These are phyloP conservation scores for Sclerotinia trifoliorum DNA, from an alignment of 2,329 filamentous ascomycete species.

Conservation along the genomic window DNA sequence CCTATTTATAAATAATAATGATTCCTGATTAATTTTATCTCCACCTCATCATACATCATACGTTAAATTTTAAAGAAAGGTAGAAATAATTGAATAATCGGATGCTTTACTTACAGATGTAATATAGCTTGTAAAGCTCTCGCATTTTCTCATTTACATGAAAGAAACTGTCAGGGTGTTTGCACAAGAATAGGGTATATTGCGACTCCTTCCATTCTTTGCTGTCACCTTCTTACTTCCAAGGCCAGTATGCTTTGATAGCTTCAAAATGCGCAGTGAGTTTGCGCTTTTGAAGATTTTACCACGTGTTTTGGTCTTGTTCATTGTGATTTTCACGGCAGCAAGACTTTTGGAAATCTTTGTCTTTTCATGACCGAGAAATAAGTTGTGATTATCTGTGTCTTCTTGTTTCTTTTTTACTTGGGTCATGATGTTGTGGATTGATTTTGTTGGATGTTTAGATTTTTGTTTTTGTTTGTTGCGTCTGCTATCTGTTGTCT, in stretches of 20 bases:
- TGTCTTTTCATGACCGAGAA: not conserved
- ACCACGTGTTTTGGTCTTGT: not conserved
- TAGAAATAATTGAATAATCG: too few species aligned
- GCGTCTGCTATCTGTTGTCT: not conserved
- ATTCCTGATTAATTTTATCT: not conserved
- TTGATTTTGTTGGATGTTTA: not conserved
- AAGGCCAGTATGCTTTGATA: too few species aligned
- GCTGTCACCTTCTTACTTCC: too few species aligned
- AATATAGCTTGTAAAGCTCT: too few species aligned
- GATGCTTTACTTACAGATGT: too few species aligned
- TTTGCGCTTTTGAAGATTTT: not conserved
- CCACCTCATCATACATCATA: too few species aligned
- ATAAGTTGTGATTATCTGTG: not conserved
- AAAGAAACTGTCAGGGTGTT: too few species aligned
- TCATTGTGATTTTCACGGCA: not conserved
- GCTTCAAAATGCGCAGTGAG: not conserved
- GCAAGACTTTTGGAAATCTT: not conserved
- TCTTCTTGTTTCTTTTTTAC: not conserved
- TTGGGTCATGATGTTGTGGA: not conserved
- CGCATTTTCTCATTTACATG: too few species aligned
- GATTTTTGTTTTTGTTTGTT: not conserved
- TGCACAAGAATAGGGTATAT: too few species aligned
- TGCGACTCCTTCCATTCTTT: too few species aligned
- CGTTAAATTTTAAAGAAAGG: too few species aligned
- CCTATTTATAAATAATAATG: too few species aligned